Percentiles rank a stretch among this genome's conserved stretches.
Evolutionary conservation across 176 grass and related monocot species (phyloP).

Genomic region (Alloteropsis semialata): DNA sequence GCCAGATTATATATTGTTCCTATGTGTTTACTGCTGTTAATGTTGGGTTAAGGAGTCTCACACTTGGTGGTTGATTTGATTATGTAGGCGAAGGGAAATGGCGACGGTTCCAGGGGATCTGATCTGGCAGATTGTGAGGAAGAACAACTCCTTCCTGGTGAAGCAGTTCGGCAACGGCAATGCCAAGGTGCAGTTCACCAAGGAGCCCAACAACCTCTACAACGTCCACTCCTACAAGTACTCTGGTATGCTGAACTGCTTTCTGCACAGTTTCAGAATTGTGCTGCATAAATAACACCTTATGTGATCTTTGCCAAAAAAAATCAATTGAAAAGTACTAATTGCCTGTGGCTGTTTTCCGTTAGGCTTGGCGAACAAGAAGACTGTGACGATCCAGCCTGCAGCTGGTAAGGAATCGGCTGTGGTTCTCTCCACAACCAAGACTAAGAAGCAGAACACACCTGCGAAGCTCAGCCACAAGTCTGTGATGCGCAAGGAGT

Average conservation of each 20-base stretch:
- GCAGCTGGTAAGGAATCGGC: slow-evolving; percentile 39
- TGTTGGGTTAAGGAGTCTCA: background rate
- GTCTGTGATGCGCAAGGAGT: slow-evolving; percentile 85
- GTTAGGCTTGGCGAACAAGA: slow-evolving; percentile 81
- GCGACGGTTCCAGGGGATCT: slow-evolving; percentile 67
- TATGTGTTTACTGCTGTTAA: background rate
- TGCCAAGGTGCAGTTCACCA: slow-evolving; percentile 89
- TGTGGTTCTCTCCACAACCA: slow-evolving; percentile 54
- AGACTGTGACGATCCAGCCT: slow-evolving; percentile 57
- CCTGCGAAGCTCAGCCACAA: slow-evolving; percentile 50
- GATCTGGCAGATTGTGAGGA: slow-evolving; percentile 95
- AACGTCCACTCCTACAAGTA: slow-evolving; percentile 89
- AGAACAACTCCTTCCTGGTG: slow-evolving; percentile 80
- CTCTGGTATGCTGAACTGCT: slow-evolving; percentile 56
- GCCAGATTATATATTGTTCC: background rate
- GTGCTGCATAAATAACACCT: background rate
- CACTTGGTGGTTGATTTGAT: background rate
- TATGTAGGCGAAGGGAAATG: slow-evolving; percentile 43
- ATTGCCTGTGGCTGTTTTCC: background rate
- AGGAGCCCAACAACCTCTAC: slow-evolving; percentile 94
- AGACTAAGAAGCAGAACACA: slow-evolving; percentile 80
- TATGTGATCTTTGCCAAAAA: background rate
- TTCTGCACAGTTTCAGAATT: background rate
- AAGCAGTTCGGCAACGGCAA: slow-evolving; percentile 91
- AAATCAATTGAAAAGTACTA: background rate